Base-by-base conservation (phyloP, 345 rosid genomes). In the Orychophragmus violaceus region DNA sequence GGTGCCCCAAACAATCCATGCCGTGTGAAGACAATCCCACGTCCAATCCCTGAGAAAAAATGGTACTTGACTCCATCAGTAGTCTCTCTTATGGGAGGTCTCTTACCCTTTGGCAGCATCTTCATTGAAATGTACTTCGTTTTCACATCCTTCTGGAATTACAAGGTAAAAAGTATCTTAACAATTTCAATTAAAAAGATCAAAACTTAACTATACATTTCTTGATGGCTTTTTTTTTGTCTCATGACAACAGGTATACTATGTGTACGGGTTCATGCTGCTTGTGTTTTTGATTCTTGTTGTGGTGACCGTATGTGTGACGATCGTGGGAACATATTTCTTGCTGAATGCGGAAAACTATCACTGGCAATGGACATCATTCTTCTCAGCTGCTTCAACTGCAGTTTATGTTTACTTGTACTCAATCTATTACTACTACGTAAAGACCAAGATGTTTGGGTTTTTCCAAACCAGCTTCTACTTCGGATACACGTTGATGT, bases 331-430 rank as follows among this genome's bases (percentile, higher is more conserved):
- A 17, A 85, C 98, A 12, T 91, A 91, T 67, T 91, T 91, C 87
- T 66, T 91, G 76, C 75, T 91, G 55, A 89, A 91, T 64, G 98
- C 98, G 39, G 98, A 91, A 83, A 91, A 91, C 76, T 91, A 91
- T 69, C 95, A 91, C 80, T 91, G 98, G 98, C 98, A 87, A 69
- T 91, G 98, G 98, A 91, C 98, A 0, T 91, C 98, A 41, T 91
- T 89, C 80, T 89, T 89, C 83, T 91, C 98, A 32, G 98, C 98
- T 57, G 98, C 98, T 29, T 91, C 98, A 27, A 91, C 98, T 11
- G 95, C 96, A 41, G 85, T 89, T 71, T 91, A 91, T 24, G 96
- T 91, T 59, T 91, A 91, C 79, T 68, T 89, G 67, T 91, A 91
- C 80, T 89, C 98, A 1, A 75, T 91, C 77, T 89, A 89, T 65